A percentile compares a stretch with the other conserved stretches of the same genome.
Conservation (phyloP, 208 protist species). For the Trypanosoma theileri region DNA sequence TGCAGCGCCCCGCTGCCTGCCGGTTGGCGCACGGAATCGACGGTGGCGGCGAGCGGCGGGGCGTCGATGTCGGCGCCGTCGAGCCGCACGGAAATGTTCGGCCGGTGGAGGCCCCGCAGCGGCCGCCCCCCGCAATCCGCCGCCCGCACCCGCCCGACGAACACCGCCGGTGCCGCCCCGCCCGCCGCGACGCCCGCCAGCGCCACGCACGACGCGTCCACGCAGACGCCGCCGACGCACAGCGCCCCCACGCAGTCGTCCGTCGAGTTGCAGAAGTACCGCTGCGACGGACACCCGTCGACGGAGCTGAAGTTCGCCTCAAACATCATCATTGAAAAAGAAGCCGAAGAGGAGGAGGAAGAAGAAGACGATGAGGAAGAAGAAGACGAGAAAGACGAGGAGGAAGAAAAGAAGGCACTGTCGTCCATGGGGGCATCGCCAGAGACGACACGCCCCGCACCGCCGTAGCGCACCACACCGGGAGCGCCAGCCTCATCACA, state of each 20-base stretch:
- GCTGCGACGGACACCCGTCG: constrained; percentile 6
- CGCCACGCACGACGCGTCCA: constrained; percentile 4
- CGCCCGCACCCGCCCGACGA: constrained; percentile 8
- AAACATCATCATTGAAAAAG: background rate
- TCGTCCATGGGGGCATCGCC: no score
- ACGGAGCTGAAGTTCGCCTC: constrained; percentile 9
- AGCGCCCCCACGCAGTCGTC: constrained; percentile 10
- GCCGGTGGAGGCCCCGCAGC: background rate
- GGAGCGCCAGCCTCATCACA: constrained; percentile 2
- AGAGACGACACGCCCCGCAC: background rate
- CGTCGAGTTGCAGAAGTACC: constrained; percentile 8
- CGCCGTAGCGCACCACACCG: constrained; percentile 6
- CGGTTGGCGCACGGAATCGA: constrained; percentile 9
- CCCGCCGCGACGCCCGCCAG: background rate
- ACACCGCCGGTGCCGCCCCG: constrained; percentile 6
- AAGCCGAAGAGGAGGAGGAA: no score
- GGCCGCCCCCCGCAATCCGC: constrained; percentile 18
- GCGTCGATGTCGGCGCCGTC: constrained; percentile 17
- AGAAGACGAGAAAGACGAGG: no score
- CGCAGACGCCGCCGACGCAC: constrained; percentile 12
- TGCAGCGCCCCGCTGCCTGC: constrained; percentile 10
- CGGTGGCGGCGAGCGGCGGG: constrained; percentile 8
- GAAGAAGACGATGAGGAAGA: no score
- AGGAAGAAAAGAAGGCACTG: no score
- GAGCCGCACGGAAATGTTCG: constrained; percentile 8